These are phyloP conservation scores for Solanum okadae DNA, from an alignment of 257 asterid species.

Conservation along the genomic window DNA sequence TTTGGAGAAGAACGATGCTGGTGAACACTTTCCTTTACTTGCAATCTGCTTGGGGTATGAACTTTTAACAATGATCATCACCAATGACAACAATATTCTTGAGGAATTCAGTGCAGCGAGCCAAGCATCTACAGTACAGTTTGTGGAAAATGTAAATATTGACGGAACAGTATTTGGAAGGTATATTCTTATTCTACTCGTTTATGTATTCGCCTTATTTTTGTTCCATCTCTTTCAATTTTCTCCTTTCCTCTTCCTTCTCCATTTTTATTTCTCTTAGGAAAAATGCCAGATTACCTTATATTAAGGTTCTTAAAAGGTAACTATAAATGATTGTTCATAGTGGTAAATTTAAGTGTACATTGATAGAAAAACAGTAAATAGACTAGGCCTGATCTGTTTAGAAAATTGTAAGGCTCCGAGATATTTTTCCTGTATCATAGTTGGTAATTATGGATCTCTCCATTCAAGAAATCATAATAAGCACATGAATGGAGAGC, in stretches of 20 bases:
- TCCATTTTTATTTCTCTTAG: not conserved
- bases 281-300: not conserved
- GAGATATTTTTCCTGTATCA: not conserved
- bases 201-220: not conserved
- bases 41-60: constrained; percentile 96
- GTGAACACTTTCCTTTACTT: constrained; percentile 77
- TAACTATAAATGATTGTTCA: not conserved
- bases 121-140: constrained; percentile 75
- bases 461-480: not conserved
- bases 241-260: not conserved
- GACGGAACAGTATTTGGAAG: constrained; percentile 72
- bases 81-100: constrained; percentile 64
- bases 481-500: not conserved
- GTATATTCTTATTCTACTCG: constrained; percentile 10
- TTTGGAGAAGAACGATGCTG: constrained; percentile 69
- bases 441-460: not conserved
- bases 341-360: not conserved
- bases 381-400: not conserved
- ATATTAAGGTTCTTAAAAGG: not conserved
- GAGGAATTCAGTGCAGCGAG: constrained; percentile 64
- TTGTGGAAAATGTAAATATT: constrained; percentile 30
- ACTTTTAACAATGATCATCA: constrained; percentile 70
- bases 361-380: not conserved
- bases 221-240: not conserved
- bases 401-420: not conserved